A percentile compares a stretch with the other conserved stretches of the same genome.
These are phyloP conservation scores for Xanthoparmelia taractica DNA, from an alignment of 495 filamentous ascomycete genomes.

Conservation along the genomic window DNA sequence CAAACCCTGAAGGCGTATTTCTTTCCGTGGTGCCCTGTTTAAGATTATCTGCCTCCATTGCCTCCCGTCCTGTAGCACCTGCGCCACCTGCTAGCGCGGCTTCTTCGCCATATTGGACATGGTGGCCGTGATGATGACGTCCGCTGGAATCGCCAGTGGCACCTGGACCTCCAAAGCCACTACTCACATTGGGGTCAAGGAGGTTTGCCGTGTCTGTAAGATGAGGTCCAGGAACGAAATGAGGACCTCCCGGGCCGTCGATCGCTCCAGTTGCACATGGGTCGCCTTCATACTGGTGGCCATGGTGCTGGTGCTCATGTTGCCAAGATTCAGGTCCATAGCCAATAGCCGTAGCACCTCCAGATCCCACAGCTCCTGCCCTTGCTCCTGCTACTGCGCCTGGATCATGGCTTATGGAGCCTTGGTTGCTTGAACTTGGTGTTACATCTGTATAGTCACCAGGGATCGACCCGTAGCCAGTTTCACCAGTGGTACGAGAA, in stretches of 20 bases:
- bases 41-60: slow-evolving; percentile 19
- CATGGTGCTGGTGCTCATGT: slow-evolving; percentile 33
- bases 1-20: neutral
- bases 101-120: slow-evolving; percentile 16
- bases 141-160: slow-evolving; percentile 2
- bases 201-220: slow-evolving; percentile 40
- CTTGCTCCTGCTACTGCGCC: slow-evolving; percentile 6
- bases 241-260: slow-evolving; percentile 22
- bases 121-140: slow-evolving; percentile 13
- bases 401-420: slow-evolving; percentile 11
- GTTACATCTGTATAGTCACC: slow-evolving; percentile 2
- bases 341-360: neutral
- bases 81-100: slow-evolving; percentile 19
- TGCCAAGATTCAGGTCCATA: slow-evolving; percentile 34
- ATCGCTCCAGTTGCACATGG: slow-evolving; percentile 34
- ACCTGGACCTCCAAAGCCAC: neutral
- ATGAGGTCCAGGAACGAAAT: slow-evolving; percentile 38
- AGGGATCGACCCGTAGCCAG: neutral
- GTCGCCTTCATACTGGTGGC: slow-evolving; percentile 25
- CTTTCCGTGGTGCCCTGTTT: neutral
- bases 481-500: slow-evolving; percentile 2
- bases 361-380: slow-evolving; percentile 11
- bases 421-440: neutral
- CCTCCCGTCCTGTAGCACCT: slow-evolving; percentile 19
- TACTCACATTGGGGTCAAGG: slow-evolving; percentile 42